Evolutionary conservation across 2,329 filamentous ascomycete genomes (phyloP), one percentile per base, ranked within the genome.

Genomic region (Myotisia sp.): DNA sequence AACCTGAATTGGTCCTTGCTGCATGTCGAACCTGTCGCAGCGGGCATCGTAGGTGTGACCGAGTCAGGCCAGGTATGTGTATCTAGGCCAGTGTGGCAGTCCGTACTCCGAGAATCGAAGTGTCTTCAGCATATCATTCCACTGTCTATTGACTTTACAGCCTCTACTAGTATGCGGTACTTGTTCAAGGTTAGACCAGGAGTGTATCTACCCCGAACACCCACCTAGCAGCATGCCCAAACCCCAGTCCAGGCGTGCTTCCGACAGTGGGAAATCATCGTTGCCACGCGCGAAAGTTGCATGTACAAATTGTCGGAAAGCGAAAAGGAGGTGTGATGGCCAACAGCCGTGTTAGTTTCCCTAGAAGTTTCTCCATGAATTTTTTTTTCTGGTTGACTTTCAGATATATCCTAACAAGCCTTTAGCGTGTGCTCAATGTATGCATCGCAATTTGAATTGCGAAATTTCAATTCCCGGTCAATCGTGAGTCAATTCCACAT

Each of bases 311-410:
- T 42, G 40, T 34, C 22, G 37, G 26, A 26, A 9, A 16, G 33
- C 17, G 12, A 44, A 44, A 20, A 35, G 28, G 22, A 38, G 26
- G 33, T 43, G 41, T 21, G 40, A 38, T n/a, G 17, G 33, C 5
- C 24, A 28, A 13, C 23, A 6, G 18, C 40, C 42, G 20, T 24
- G n/a, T n/a, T n/a, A n/a, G n/a, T n/a, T n/a, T n/a, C n/a, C n/a
- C n/a, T n/a, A n/a, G n/a, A n/a, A n/a, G n/a, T n/a, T n/a, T n/a
- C n/a, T n/a, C n/a, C n/a, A n/a, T n/a, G n/a, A n/a, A n/a, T n/a
- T n/a, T n/a, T n/a, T n/a, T n/a, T n/a, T n/a, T n/a, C n/a, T n/a
- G n/a, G n/a, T n/a, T n/a, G n/a, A n/a, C n/a, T n/a, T n/a, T n/a
- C n/a, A n/a, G n/a, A n/a, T n/a, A n/a, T n/a, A n/a, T n/a, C n/a